Base-by-base conservation (phyloP, 179 eudicot genomes). In the Carnegiea gigantea region DNA sequence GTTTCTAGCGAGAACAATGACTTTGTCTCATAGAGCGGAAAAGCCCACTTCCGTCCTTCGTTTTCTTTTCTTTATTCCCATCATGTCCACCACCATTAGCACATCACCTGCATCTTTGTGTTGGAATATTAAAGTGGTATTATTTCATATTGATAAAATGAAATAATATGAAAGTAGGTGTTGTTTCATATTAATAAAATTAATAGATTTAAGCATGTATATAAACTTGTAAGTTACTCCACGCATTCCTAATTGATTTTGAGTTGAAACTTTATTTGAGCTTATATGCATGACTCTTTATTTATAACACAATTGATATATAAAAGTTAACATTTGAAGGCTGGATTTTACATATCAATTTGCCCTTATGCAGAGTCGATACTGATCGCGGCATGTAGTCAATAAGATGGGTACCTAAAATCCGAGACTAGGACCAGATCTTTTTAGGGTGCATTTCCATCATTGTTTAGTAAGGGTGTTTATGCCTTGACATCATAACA, bases 381-480 rank as follows among this genome's bases (percentile, higher is more conserved):
- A 6, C 89, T 89, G 26, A 33, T 33, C 36, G 36, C 84, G 70
- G 21, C 83, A 70, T 23, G 81, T 84, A 5, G 88, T 88, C 46
- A 65, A 78, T 36, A 81, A 51, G 21, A 89, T 86, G 0, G 71
- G 86, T 15, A 38, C 77, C 12, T 36, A 46, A 5, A 82, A 86
- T 57, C 86, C 86, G n/a, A 83, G 86, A 43, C 51, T 87, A 21
- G 90, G 84, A 40, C 88, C 88, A 21, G 83, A 86, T 17, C 78
- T 89, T 73, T 86, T 87, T n/a, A 20, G 90, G 68, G 73, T 89
- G 88, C 89, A 87, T 83, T 87, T 86, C 43, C 90, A 89, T 49
- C 88, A 89, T 53, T 89, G 90, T 79, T 87, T 84, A 43, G 92
- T 89, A 6, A 85, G 89, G 87, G 91, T 87, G 87, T 0, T 84